Evolutionary conservation across 768 basidiomycete genomes (phyloP).

Genomic region (Auriculariales sp.): DNA sequence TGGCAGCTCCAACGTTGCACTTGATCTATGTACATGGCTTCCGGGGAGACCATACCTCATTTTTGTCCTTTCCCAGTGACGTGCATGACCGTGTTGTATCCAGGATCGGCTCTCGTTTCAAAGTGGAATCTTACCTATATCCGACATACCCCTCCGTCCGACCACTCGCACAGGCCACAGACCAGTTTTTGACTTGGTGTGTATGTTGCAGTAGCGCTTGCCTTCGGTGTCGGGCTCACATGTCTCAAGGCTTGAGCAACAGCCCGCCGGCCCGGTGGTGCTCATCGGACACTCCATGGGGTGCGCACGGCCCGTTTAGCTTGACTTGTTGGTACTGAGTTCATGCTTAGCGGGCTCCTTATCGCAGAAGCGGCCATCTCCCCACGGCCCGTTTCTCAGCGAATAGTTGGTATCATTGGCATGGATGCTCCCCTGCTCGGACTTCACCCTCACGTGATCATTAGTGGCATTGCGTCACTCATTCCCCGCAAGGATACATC

Average conservation of each 20-base stretch:
- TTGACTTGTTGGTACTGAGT: too few species aligned
- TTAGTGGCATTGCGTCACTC: slow-evolving; percentile 40
- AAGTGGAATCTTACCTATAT: slow-evolving; percentile 35
- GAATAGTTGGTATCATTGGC: slow-evolving; percentile 36
- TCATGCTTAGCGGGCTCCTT: slow-evolving; percentile 38
- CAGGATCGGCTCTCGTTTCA: slow-evolving; percentile 17
- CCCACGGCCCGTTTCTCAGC: slow-evolving; percentile 14
- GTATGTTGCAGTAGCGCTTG: slow-evolving; percentile 4
- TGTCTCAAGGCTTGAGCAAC: slow-evolving; percentile 32
- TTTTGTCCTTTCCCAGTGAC: slow-evolving; percentile 45
- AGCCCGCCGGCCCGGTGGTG: slow-evolving; percentile 41
- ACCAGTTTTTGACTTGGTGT: slow-evolving; percentile 42
- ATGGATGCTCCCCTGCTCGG: slow-evolving; percentile 47
- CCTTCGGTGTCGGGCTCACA: background rate
- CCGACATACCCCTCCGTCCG: slow-evolving; percentile 46
- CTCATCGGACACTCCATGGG: slow-evolving; percentile 48
- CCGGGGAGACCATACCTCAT: slow-evolving; percentile 38
- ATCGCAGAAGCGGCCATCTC: slow-evolving; percentile 35
- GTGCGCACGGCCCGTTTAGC: too few species aligned
- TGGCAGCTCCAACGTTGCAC: slow-evolving; percentile 18
- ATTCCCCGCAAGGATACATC: slow-evolving; percentile 19
- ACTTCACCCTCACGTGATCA: slow-evolving; percentile 47
- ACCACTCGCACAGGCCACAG: slow-evolving; percentile 33
- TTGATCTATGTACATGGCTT: slow-evolving; percentile 47
- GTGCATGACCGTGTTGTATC: slow-evolving; percentile 28